Conservation (phyloP, 768 basidiomycete species). For the Mycena venus region DNA sequence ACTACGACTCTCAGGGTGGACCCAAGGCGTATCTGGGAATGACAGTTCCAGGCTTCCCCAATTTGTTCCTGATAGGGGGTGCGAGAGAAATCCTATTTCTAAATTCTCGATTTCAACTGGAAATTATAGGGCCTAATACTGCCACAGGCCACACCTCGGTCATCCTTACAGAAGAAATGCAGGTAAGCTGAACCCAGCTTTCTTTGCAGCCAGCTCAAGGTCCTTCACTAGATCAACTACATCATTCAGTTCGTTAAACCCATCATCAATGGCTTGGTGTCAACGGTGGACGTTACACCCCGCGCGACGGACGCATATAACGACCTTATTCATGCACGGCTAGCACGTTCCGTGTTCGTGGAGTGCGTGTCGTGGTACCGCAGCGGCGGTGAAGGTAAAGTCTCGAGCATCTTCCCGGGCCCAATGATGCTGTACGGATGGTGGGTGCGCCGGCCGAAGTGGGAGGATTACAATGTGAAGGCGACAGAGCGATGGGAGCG, state of each 20-base stretch:
- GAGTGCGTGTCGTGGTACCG: conserved; percentile 59
- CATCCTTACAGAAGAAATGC: conserved; percentile 46
- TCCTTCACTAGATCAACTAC: not conserved
- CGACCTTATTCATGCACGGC: conserved; percentile 18
- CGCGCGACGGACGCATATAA: not conserved
- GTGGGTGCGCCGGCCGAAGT: conserved; percentile 13
- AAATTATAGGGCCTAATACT: conserved; percentile 52
- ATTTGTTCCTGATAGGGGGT: conserved; percentile 58
- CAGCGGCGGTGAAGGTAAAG: conserved; percentile 50
- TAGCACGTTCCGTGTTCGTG: conserved; percentile 28
- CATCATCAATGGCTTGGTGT: not conserved
- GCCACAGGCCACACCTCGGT: not conserved
- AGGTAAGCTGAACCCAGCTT: conserved; percentile 50
- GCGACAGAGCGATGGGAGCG: not conserved
- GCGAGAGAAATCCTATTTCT: not conserved
- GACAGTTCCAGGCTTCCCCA: conserved; percentile 60
- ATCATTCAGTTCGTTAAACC: not conserved
- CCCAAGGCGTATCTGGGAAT: conserved; percentile 61
- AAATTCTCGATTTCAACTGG: not conserved
- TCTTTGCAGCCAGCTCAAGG: not conserved
- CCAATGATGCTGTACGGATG: conserved; percentile 32
- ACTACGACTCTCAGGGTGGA: conserved; percentile 54
- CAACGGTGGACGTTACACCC: not conserved
- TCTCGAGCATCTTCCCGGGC: conserved; percentile 57
- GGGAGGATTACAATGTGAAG: conserved; percentile 12